Evolutionary conservation across 306 rosid genomes (phyloP).

Genomic region (Cicer arietinum): DNA sequence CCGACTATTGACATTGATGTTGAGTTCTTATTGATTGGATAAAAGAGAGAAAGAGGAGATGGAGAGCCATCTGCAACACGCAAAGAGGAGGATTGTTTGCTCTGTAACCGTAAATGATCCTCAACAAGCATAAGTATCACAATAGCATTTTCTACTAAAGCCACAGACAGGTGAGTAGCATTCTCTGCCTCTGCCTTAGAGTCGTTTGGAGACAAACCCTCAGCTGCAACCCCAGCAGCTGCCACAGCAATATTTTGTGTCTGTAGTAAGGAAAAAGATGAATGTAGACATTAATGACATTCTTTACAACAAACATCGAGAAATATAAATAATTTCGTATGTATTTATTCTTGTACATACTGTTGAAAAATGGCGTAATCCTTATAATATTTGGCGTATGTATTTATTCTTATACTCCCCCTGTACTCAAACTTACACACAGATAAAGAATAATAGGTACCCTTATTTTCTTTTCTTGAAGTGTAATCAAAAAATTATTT

Average conservation of each 20-base stretch:
- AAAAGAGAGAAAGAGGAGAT: conserved; percentile 82
- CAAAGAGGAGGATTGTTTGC: conserved; percentile 71
- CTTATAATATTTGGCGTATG: background rate
- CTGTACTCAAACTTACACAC: too few species aligned
- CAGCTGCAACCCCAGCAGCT: conserved; percentile 96
- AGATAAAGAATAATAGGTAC: too few species aligned
- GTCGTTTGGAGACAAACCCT: conserved; percentile 79
- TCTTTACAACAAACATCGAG: conserved; percentile 31
- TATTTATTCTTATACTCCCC: background rate
- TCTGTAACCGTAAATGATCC: conserved; percentile 94
- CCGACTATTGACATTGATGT: conserved; percentile 45
- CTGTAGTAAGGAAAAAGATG: conserved; percentile 67
- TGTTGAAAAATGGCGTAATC: background rate
- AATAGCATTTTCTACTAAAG: conserved; percentile 93
- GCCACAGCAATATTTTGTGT: conserved; percentile 96
- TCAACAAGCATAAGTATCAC: conserved; percentile 98
- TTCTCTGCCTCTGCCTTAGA: conserved; percentile 91
- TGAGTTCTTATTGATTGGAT: conserved; percentile 59
- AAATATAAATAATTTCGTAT: conserved; percentile 26
- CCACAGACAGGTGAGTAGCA: conserved; percentile 93
- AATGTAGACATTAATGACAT: conserved; percentile 49
- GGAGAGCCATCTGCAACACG: conserved; percentile 64
- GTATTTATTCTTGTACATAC: conserved; percentile 17
- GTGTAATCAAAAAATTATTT: too few species aligned
- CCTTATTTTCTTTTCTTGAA: too few species aligned